These are phyloP conservation scores for Lactuca sativa DNA, from an alignment of 129 eudicot genomes.

Conservation along the genomic window DNA sequence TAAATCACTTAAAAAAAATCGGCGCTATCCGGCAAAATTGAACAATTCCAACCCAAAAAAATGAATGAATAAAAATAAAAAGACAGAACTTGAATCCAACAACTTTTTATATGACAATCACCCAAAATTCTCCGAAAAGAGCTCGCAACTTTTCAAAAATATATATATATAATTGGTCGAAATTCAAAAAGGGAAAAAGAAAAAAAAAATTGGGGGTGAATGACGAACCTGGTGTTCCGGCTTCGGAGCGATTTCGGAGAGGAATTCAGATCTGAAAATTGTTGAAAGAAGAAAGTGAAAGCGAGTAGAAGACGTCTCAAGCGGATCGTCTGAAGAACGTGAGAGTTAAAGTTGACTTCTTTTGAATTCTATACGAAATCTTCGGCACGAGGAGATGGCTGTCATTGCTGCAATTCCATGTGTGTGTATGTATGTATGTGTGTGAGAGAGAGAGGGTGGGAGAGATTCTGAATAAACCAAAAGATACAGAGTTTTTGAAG, in stretches of 20 bases:
- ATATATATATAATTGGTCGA: not conserved
- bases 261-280: conserved; percentile 21
- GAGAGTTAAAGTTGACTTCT: conserved; percentile 18
- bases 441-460: not conserved
- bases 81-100: not conserved
- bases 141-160: not conserved
- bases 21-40: conserved; percentile 7
- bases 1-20: not conserved
- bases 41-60: not conserved
- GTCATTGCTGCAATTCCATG: conserved; percentile 18
- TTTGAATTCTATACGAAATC: conserved; percentile 1
- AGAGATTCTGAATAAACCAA: conserved; percentile 16
- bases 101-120: not conserved
- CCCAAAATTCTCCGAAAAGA: not conserved
- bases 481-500: conserved; percentile 14
- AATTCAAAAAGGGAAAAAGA: not conserved
- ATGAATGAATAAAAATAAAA: not conserved
- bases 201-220: not conserved
- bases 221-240: conserved; percentile 14
- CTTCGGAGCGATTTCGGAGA: not conserved
- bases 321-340: conserved; percentile 14
- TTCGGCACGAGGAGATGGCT: not conserved
- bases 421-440: no score
- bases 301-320: not conserved
- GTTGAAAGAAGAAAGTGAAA: not conserved